These are phyloP conservation scores for Cardamine resedifolia DNA, from an alignment of 345 rosid genomes.

Conservation along the genomic window DNA sequence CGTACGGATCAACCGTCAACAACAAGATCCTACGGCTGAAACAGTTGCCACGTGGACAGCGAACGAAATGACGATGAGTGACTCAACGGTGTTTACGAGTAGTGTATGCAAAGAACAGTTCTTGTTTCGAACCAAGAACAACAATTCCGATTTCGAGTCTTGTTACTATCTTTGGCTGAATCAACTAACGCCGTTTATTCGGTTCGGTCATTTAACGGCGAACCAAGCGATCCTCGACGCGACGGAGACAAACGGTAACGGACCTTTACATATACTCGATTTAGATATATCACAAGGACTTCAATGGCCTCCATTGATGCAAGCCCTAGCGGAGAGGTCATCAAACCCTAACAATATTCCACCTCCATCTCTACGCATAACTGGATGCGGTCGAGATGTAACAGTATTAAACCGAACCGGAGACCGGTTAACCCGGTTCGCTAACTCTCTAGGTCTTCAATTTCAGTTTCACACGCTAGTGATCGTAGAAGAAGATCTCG, in stretches of 20 bases:
- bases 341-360: constrained; percentile 37
- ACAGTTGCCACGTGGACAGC: constrained; percentile 21
- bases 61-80: constrained; percentile 22
- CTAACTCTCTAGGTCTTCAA: constrained; percentile 70
- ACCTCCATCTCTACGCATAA: constrained; percentile 69
- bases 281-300: constrained; percentile 97
- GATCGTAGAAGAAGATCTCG: constrained; percentile 52
- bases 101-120: constrained; percentile 42
- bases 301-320: constrained; percentile 99
- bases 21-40: constrained; percentile 25
- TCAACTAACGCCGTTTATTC: constrained; percentile 81
- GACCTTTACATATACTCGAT: constrained; percentile 71
- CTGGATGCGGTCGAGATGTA: constrained; percentile 75
- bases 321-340: constrained; percentile 74
- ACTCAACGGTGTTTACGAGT: constrained; percentile 38
- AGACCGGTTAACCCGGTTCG: constrained; percentile 77
- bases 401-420: constrained; percentile 68
- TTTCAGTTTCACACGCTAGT: constrained; percentile 81
- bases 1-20: constrained; percentile 54
- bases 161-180: constrained; percentile 77
- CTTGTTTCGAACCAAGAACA: constrained; percentile 34
- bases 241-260: constrained; percentile 48
- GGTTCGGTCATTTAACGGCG: constrained; percentile 91
- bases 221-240: constrained; percentile 93
- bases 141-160: constrained; percentile 46